These are phyloP conservation scores for Dothideomycetidae sp. DNA, from an alignment of 2,329 filamentous ascomycete genomes.

Conservation along the genomic window DNA sequence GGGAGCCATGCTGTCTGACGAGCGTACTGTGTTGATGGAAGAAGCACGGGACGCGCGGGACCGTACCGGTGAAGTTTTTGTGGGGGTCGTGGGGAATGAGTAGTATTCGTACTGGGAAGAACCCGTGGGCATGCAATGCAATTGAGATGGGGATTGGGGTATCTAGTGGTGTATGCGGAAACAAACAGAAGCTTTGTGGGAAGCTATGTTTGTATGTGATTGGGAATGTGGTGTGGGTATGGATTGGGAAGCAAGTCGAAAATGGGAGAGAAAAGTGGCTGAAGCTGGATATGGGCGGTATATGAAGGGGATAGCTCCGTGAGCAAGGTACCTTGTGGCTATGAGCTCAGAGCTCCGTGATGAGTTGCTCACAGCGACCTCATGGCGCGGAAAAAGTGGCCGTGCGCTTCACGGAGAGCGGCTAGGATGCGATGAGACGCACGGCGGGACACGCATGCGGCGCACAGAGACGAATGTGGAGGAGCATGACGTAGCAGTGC, in stretches of 20 bases:
- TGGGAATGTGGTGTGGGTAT: too few species aligned
- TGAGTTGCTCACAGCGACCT: conserved; percentile 5
- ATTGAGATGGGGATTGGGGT: conserved; percentile 9
- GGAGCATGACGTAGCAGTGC: background rate
- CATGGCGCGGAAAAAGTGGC: conserved; percentile 2
- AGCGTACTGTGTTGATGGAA: conserved; percentile 16
- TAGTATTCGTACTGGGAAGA: conserved; percentile 37
- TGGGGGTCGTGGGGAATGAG: conserved; percentile 37
- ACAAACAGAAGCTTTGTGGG: background rate
- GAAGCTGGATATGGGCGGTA: conserved; percentile 6
- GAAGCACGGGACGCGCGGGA: conserved; percentile 22
- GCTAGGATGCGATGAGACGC: too few species aligned
- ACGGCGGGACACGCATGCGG: too few species aligned
- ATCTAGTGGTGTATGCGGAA: conserved; percentile 4
- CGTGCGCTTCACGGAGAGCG: too few species aligned
- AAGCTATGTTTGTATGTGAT: background rate
- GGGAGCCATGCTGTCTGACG: conserved; percentile 30
- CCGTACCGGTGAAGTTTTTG: conserved; percentile 25
- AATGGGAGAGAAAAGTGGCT: conserved; percentile 6
- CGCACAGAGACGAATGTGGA: too few species aligned
- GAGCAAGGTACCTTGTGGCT: background rate
- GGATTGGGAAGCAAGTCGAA: background rate
- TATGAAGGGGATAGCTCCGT: conserved; percentile 7
- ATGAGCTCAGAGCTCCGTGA: background rate
- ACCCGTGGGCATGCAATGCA: conserved; percentile 34